Conservation (phyloP, 306 rosid species). For the Biancaea sappan region DNA sequence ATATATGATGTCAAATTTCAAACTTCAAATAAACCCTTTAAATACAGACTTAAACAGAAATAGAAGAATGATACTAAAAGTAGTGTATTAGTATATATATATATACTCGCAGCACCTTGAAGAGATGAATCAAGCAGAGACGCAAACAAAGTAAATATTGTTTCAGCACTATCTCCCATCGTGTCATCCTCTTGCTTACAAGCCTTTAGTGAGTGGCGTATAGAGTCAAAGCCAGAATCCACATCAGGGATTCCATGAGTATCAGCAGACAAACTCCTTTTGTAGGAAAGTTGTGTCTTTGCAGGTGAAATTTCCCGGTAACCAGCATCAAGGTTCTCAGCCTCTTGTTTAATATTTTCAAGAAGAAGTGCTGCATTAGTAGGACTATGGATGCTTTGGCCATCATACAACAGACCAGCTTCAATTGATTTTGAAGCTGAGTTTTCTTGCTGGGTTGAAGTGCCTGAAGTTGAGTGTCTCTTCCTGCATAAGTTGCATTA, state of each 20-base stretch:
- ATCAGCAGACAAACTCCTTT: constrained; percentile 58
- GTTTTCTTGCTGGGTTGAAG: constrained; percentile 48
- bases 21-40: constrained; percentile 5
- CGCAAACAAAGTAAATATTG: constrained; percentile 68
- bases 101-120: constrained; percentile 62
- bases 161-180: constrained; percentile 67
- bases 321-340: constrained; percentile 53
- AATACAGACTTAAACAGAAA: constrained; percentile 23
- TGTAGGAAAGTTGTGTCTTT: constrained; percentile 50
- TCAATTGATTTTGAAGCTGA: constrained; percentile 64
- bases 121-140: constrained; percentile 82
- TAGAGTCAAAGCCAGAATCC: constrained; percentile 59
- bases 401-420: constrained; percentile 67
- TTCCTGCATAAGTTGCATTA: constrained; percentile 60
- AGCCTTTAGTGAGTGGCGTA: constrained; percentile 59
- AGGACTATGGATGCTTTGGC: constrained; percentile 80
- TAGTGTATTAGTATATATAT: background rate
- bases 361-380: constrained; percentile 90
- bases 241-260: constrained; percentile 50
- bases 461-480: constrained; percentile 57
- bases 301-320: constrained; percentile 52
- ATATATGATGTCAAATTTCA: constrained; percentile 19
- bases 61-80: background rate
- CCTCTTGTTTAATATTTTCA: constrained; percentile 84
- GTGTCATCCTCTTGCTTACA: constrained; percentile 71